Evolutionary conservation across 2,329 filamentous ascomycete species (phyloP), one percentile per base, ranked within the genome.

Genomic region (Byssothecium circinans): DNA sequence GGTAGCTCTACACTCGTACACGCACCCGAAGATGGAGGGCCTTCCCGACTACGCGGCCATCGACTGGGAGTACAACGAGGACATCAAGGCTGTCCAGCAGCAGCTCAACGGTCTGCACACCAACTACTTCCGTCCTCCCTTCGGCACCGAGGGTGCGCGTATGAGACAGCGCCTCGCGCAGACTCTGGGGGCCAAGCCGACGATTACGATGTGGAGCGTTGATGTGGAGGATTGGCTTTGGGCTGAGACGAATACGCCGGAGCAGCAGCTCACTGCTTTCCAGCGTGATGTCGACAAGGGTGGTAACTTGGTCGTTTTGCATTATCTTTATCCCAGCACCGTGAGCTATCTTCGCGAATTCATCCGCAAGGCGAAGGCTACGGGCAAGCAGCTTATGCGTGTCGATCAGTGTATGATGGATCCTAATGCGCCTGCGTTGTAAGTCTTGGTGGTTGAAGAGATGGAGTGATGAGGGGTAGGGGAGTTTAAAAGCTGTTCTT

Each of bases 161-260:
- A 84, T 85, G 72, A 78, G 85, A 3, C 80, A 86, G 64, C 78
- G 82, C 33, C 77, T 87, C 22, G 80, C 83, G 0, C 73, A 75
- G 18, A 36, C 67, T 67, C 53, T 68, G 3, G 67, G 64, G 14
- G 75, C 79, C 17, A 71, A 75, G 1, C 75, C 79, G 12, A 78
- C 82, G 1, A 79, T 87, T 35, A 78, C 87, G 42, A 83, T 82
- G 65, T 88, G 85, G 85, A 83, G 78, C 59, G 81, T 88, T 36
- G 85, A 88, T 59, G 81, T 87, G 25, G 82, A 88, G 72, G 85
- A 88, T 64, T 88, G 84, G 83, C 60, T 85, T 19, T 88, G 84
- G 83, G 84, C 82, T 1, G 71, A 78, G 62, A 79, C 76, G 0
- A 60, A 70, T 35, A 87, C 83, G 3, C 85, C 85, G 1, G 81